Conservation (phyloP, 2,329 filamentous ascomycete species). For the Aspergillus japonicus region DNA sequence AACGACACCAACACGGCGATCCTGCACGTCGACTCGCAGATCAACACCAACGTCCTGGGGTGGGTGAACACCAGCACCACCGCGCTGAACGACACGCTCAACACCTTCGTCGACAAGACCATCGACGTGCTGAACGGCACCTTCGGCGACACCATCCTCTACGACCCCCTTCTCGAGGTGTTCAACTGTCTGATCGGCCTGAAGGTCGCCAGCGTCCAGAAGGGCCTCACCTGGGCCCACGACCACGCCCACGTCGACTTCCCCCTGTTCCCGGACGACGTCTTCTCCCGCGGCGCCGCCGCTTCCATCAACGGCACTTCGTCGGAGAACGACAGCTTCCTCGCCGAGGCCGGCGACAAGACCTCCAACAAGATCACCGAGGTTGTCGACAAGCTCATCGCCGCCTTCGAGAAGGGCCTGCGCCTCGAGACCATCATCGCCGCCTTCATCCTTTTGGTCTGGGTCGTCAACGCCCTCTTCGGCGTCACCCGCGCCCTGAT, state of each 20-base stretch:
- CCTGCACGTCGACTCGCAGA: slow-evolving; percentile 60
- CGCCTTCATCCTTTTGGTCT: slow-evolving; percentile 69
- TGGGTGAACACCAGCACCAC: slow-evolving; percentile 83
- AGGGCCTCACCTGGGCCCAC: slow-evolving; percentile 89
- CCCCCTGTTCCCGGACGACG: slow-evolving; percentile 73
- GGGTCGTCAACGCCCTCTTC: slow-evolving; percentile 72
- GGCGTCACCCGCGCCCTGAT: slow-evolving; percentile 67
- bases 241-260: slow-evolving; percentile 82
- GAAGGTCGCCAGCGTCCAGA: slow-evolving; percentile 81
- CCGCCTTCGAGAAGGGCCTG: slow-evolving; percentile 66
- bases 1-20: slow-evolving; percentile 72
- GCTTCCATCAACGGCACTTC: slow-evolving; percentile 52
- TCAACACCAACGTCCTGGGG: slow-evolving; percentile 82
- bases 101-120: slow-evolving; percentile 76
- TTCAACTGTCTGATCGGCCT: slow-evolving; percentile 83
- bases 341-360: slow-evolving; percentile 70
- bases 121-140: slow-evolving; percentile 69
- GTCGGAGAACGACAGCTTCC: slow-evolving; percentile 63
- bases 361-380: slow-evolving; percentile 79
- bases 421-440: slow-evolving; percentile 79
- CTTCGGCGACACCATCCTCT: slow-evolving; percentile 79
- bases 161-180: slow-evolving; percentile 74
- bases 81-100: slow-evolving; percentile 82
- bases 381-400: slow-evolving; percentile 68
- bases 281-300: slow-evolving; percentile 77